Base-by-base conservation (phyloP, 192 early-diverging fungal species). In the Backusella circina region DNA sequence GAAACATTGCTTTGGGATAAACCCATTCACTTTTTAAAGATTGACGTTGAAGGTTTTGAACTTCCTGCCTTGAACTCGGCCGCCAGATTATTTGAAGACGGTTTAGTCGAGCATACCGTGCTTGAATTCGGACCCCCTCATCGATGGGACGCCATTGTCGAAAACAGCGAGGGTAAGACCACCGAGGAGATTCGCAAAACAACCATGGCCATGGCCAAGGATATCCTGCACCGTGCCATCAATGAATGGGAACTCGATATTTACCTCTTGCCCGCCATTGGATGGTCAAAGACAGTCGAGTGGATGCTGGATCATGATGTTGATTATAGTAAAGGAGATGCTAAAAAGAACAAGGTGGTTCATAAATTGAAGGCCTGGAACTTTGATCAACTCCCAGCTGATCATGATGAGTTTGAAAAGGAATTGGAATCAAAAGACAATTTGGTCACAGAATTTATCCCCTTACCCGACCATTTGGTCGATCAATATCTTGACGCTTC, bases 11-110 rank as follows among this genome's bases (percentile, higher is more conserved):
- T 71, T 21, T 71, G 77, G 21, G 50, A 69, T 18, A 41, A 77
- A 23, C 80, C 75, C 5, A 81, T 81, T 57, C 80, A 81, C 72
- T 81, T 81, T 65, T 67, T 81, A 18, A 81, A 81, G 72, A 77
- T 81, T 26, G 80, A 81, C 66, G 80, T 81, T 16, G 80, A 81
- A 67, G 80, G 80, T 3, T 81, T 81, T 54, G 80, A 81, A 38
- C 44, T 81, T n/a, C 71, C 36, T 23, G 75, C 80, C 16, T 51
- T 81, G 3, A 67, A 77, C 31, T 77, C 76, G 8, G 80, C 80
- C 10, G 47, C 65, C 33, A 37, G 33, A n/a, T 67, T 81, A 8
- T 81, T 71, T 57, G 80, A 81, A 32, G 32, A 54, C 2, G 50
- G 65, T 5, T 44, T 81, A 2, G 76, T 81, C 9, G 76, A 81